Conservation (phyloP, 1,284 basidiomycete species). For the Melampsora americana region DNA sequence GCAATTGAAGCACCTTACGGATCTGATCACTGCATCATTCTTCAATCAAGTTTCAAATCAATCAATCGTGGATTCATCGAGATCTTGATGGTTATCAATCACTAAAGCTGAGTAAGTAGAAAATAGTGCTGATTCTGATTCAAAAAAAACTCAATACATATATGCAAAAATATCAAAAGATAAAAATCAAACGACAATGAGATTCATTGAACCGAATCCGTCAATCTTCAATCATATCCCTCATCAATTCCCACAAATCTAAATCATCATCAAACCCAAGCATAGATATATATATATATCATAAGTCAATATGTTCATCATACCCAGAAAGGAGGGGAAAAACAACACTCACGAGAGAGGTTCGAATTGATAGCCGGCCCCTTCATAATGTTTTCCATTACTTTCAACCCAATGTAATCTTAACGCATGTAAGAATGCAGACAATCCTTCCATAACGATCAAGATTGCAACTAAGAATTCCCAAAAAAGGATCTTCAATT, state of each 20-base stretch:
- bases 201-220: too few relatives aligned
- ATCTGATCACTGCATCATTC: too few relatives aligned
- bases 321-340: not conserved
- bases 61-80: too few relatives aligned
- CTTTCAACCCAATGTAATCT: slow-evolving; percentile 84
- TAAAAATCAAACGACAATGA: too few relatives aligned
- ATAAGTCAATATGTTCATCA: not conserved
- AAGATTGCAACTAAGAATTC: slow-evolving; percentile 47
- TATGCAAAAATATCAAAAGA: too few relatives aligned
- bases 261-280: slow-evolving; percentile 2
- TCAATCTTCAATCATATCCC: slow-evolving; percentile 19
- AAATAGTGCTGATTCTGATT: too few relatives aligned
- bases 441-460: slow-evolving; percentile 63
- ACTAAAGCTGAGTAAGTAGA: too few relatives aligned
- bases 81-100: too few relatives aligned
- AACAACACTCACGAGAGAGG: slow-evolving; percentile 21
- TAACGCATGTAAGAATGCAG: slow-evolving; percentile 91
- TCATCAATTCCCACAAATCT: slow-evolving; percentile 36
- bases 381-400: slow-evolving; percentile 93
- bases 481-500: not conserved
- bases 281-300: not conserved
- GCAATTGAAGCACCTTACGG: too few relatives aligned
- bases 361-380: slow-evolving; percentile 64
- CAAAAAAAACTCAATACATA: too few relatives aligned
- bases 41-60: too few relatives aligned